Evolutionary conservation across 1,139 yeast genomes (phyloP).

Genomic region (Debaryomycetaceae sp.): DNA sequence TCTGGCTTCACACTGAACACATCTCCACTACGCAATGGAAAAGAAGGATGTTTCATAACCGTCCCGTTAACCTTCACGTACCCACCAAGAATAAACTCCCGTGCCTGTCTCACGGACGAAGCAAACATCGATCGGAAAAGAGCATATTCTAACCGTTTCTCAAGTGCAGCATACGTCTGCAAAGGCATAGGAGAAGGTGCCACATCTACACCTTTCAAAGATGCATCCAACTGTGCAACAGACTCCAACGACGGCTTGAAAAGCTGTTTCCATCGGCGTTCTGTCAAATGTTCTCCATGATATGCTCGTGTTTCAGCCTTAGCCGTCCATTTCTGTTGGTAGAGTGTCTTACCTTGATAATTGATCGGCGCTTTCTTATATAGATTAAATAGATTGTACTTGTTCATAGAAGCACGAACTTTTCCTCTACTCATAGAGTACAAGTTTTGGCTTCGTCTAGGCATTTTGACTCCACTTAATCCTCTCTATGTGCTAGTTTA

Average conservation of each 20-base stretch:
- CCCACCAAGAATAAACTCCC: slow-evolving; percentile 81
- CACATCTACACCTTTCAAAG: slow-evolving; percentile 57
- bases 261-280: slow-evolving; percentile 69
- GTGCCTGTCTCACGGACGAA: slow-evolving; percentile 88
- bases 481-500: too few relatives aligned
- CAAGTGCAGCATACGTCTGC: slow-evolving; percentile 87
- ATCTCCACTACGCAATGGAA: slow-evolving; percentile 79
- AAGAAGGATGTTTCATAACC: slow-evolving; percentile 74
- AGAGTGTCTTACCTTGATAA: slow-evolving; percentile 58
- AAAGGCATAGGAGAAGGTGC: slow-evolving; percentile 75
- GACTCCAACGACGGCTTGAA: slow-evolving; percentile 76
- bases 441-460: slow-evolving; percentile 57
- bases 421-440: slow-evolving; percentile 67
- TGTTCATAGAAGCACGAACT: slow-evolving; percentile 89
- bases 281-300: slow-evolving; percentile 93
- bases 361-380: slow-evolving; percentile 61
- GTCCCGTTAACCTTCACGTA: slow-evolving; percentile 85
- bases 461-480: slow-evolving; percentile 41
- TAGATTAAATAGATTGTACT: slow-evolving; percentile 83
- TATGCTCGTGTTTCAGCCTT: slow-evolving; percentile 92
- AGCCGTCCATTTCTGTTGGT: slow-evolving; percentile 89
- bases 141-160: slow-evolving; percentile 86
- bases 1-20: slow-evolving; percentile 82
- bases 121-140: slow-evolving; percentile 92
- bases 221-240: slow-evolving; percentile 81